These are phyloP conservation scores for Pisolithus orientalis DNA, from an alignment of 768 basidiomycete genomes.

Conservation along the genomic window DNA sequence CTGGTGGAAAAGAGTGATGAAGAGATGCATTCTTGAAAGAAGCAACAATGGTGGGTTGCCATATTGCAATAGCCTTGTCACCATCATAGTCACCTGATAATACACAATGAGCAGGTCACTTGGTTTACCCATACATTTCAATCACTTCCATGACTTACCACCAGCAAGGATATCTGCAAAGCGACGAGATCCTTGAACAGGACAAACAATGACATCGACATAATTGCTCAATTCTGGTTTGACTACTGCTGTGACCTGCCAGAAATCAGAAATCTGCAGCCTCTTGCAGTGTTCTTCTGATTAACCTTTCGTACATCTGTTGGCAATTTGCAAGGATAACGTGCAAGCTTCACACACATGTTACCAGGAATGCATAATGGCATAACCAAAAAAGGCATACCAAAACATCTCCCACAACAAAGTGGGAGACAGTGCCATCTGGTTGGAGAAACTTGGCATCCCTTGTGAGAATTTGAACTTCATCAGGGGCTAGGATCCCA, in stretches of 20 bases:
- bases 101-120: neutral
- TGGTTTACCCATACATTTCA: neutral
- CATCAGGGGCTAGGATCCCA: slow-evolving; percentile 44
- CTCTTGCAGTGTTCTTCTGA: neutral
- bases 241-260: slow-evolving; percentile 52
- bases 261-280: neutral
- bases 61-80: slow-evolving; percentile 53
- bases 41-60: slow-evolving; percentile 49
- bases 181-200: slow-evolving; percentile 41
- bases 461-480: slow-evolving; percentile 54
- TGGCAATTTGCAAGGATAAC: slow-evolving; percentile 67
- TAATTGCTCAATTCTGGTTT: slow-evolving; percentile 41
- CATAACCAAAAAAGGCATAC: slow-evolving; percentile 24
- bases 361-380: neutral
- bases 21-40: slow-evolving; percentile 49
- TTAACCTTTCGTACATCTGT: slow-evolving; percentile 51
- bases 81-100: slow-evolving; percentile 64
- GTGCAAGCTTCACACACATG: slow-evolving; percentile 37
- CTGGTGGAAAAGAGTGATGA: slow-evolving; percentile 45
- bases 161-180: slow-evolving; percentile 60
- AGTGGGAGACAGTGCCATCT: slow-evolving; percentile 43
- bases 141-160: slow-evolving; percentile 31
- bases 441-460: slow-evolving; percentile 31
- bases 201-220: slow-evolving; percentile 53
- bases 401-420: slow-evolving; percentile 51